Evolutionary conservation across 2,329 filamentous ascomycete genomes (phyloP), one percentile per base, ranked within the genome.

Genomic region (Chalaropsis thielavioides): DNA sequence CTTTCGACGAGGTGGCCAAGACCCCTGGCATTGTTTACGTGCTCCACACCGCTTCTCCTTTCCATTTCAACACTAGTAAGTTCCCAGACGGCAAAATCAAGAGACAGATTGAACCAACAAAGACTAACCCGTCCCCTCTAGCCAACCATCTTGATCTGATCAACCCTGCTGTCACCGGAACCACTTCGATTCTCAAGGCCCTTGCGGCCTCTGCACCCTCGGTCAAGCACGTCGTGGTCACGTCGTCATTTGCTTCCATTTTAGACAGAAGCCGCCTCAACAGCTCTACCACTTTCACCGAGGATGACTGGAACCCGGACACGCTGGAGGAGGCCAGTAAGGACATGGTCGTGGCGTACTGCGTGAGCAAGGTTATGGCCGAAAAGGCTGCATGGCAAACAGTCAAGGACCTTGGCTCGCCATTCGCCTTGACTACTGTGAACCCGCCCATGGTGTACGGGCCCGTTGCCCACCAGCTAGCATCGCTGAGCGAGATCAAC

Each of bases 181-280:
- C 81, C 0, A 88, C 85, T 69, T 87, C 86, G 41, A 83, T 94
- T 64, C 84, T 89, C 43, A 81, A 86, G 69, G 85, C 88, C 19
- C 79, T 92, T 68, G 84, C 86, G 70, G 77, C 78, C 67, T 68
- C 81, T 72, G 71, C 80, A 0, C 81, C 80, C 0, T 68, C 69
- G 5, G 88, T 95, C 63, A 89, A 86, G 75, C 81, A 86, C 67
- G 87, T 95, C 15, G 85, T 88, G 65, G 73, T 85, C 59, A 83
- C 81, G 17, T 80, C 78, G 44, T 82, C 80, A 41, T 83, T 83
- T 71, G 81, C 81, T 22, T 75, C 80, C 67, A 77, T 83, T 69
- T 58, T 82, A 17, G 71, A 77, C 67, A 74, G 75, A 46, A 68
- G 70, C 17, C 67, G 78, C 70, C 63, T 62, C 56, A 71, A 72